These are phyloP conservation scores for Diaporthe longicolla DNA, from an alignment of 2,329 filamentous ascomycete genomes.

Conservation along the genomic window DNA sequence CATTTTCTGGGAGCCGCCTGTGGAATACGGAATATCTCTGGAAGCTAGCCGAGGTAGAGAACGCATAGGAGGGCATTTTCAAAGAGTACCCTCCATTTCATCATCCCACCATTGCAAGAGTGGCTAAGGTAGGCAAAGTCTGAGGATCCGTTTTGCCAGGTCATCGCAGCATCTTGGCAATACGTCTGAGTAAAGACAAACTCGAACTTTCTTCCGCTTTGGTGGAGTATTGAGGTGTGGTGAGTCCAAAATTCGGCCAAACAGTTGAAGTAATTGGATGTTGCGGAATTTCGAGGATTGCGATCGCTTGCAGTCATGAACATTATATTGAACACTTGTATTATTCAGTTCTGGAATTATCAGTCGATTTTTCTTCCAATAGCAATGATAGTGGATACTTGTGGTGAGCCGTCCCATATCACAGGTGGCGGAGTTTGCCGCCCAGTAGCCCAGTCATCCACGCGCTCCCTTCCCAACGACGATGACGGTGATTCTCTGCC, in stretches of 20 bases:
- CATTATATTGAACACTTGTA: background rate
- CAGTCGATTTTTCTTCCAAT: slow-evolving; percentile 14
- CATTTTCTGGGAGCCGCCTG: too few species aligned
- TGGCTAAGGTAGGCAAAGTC: background rate
- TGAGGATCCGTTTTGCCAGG: background rate
- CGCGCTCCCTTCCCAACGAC: background rate
- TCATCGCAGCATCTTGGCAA: background rate
- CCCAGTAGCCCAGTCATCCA: background rate
- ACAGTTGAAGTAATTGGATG: background rate
- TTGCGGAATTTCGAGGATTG: too few species aligned
- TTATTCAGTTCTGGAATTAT: background rate
- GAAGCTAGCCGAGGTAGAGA: too few species aligned
- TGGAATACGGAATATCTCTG: too few species aligned
- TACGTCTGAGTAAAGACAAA: background rate
- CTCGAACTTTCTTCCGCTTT: background rate
- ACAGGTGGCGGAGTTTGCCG: background rate
- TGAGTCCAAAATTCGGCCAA: too few species aligned
- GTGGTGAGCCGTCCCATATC: slow-evolving; percentile 18
- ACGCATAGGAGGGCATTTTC: too few species aligned
- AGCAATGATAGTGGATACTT: background rate
- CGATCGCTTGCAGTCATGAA: background rate
- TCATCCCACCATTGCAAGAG: background rate
- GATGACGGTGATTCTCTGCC: background rate
- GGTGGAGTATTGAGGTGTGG: background rate
- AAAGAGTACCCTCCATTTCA: too few species aligned